Evolutionary conservation across 805 yeast species (phyloP).

Genomic region (Zygosaccharomyces bailii): DNA sequence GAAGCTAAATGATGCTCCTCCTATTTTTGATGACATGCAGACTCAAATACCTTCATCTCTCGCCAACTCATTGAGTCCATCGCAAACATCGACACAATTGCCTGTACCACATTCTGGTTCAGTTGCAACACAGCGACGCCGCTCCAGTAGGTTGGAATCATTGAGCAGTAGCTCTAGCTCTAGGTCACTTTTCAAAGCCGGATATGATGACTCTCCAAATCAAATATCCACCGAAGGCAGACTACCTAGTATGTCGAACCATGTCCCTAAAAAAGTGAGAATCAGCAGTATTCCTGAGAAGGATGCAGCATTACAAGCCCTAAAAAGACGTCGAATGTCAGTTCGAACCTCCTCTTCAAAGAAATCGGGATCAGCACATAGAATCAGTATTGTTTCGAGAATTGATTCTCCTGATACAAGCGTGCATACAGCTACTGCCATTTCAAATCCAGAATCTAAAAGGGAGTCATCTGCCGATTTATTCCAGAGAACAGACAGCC

Average conservation of each 20-base stretch:
- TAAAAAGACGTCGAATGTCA: constrained; percentile 33
- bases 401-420: constrained; percentile 24
- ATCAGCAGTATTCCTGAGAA: constrained; percentile 24
- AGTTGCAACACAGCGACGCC: constrained; percentile 11
- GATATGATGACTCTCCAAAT: constrained; percentile 13
- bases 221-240: constrained; percentile 16
- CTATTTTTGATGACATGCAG: too few relatives aligned
- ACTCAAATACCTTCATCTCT: constrained; percentile 2
- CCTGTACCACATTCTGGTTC: not conserved
- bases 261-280: constrained; percentile 20
- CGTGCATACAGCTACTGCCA: constrained; percentile 16
- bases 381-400: constrained; percentile 35
- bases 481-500: constrained; percentile 24
- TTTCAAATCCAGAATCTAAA: constrained; percentile 17
- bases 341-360: constrained; percentile 25
- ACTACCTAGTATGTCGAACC: constrained; percentile 26
- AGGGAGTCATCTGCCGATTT: constrained; percentile 18
- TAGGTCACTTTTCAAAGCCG: constrained; percentile 34
- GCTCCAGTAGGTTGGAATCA: constrained; percentile 41
- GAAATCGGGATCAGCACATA: constrained; percentile 31
- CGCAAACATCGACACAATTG: constrained; percentile 13
- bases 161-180: constrained; percentile 36
- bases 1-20: too few relatives aligned
- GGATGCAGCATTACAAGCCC: constrained; percentile 29
- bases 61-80: constrained; percentile 3